A percentile compares a stretch with the other conserved stretches of the same genome.
phyloP scores from a whole-genome alignment of 192 early-diverging fungal species.

The Entrophospora sp. region DNA sequence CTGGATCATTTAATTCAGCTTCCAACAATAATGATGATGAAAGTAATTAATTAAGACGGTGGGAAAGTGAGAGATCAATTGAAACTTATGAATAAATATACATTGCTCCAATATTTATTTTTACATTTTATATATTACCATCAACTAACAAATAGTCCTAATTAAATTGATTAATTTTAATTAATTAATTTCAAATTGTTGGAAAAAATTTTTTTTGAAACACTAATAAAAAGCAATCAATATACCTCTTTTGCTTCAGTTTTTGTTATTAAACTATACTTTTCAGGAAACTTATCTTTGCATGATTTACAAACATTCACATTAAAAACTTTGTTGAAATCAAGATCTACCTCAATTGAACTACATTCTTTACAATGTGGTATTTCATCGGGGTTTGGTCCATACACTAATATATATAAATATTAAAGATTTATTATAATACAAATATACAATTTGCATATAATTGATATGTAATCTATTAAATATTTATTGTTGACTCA shows the following conservation, averaged over 20 bases:
- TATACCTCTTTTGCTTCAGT: conserved; percentile 80
- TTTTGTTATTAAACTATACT: conserved; percentile 91
- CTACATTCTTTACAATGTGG: conserved; percentile 78
- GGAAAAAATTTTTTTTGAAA: too few relatives aligned
- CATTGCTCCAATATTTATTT: too few relatives aligned
- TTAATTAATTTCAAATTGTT: too few relatives aligned
- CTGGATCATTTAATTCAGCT: conserved; percentile 76
- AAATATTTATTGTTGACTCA: too few relatives aligned
- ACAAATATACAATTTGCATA: too few relatives aligned
- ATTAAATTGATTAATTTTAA: background rate
- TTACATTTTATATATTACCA: too few relatives aligned
- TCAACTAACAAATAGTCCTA: conserved; percentile 94
- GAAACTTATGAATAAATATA: too few relatives aligned
- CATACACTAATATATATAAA: conserved; percentile 30
- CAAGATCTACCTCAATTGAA: conserved; percentile 73
- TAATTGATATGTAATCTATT: too few relatives aligned
- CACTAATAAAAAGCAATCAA: background rate
- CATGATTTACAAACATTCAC: conserved; percentile 70
- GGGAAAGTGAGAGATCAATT: too few relatives aligned
- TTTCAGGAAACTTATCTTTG: conserved; percentile 65
- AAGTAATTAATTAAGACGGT: too few relatives aligned
- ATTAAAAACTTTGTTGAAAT: conserved; percentile 63
- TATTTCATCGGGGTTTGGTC: conserved; percentile 41
- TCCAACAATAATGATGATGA: too few relatives aligned
- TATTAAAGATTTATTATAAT: background rate